Base-by-base conservation (phyloP, 805 yeast species). In the Blastobotrys muscicola region DNA sequence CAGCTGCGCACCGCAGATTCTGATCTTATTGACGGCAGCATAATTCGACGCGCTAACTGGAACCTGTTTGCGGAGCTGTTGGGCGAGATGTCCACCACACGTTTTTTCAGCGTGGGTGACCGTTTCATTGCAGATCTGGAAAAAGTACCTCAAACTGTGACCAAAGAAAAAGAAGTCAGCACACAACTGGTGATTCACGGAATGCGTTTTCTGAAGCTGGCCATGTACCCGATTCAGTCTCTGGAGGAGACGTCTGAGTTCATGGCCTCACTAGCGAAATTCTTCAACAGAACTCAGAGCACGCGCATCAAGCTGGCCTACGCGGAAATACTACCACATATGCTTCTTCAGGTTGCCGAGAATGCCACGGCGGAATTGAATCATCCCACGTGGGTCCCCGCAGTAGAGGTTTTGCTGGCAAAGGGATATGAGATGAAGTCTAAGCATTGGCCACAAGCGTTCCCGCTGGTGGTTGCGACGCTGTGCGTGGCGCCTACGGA, bases 231-330 rank as follows among this genome's bases (percentile, higher is more conserved):
- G 0, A 69, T 90, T 50, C 97, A 92, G 47, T 74, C 71, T 33
- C 82, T 94, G 55, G 99, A 92, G 61, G 97, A 92, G 52, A 76
- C 89, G 50, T 95, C 97, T 0, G 95, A 86, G 48, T 92, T 90
- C 56, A 65, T 90, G 48, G 82, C 79, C 48, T 84, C 95, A 11
- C 62, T 92, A 34, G 85, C 90, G 1, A 89, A 90, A 57, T 92
- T 92, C 55, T 89, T 83, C 60, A 64, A 69, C 34, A 67, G 70
- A 36, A 73, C 94, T 1, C 76, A 72, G 33, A 83, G 81, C 49
- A 77, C 78, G 41, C 71, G 78, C 2, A 70, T 90, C 1, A 69
- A 78, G 30, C 69, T 75, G 45, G 89, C 95, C 1, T 94, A 90
- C 57, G 83, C 92, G 38, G 95, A 86, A 50, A 95, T 86, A 1